A percentile compares a stretch with the other conserved stretches of the same genome.
Evolutionary conservation across 1,139 yeast genomes (phyloP).

Genomic region (Candida sojae): DNA sequence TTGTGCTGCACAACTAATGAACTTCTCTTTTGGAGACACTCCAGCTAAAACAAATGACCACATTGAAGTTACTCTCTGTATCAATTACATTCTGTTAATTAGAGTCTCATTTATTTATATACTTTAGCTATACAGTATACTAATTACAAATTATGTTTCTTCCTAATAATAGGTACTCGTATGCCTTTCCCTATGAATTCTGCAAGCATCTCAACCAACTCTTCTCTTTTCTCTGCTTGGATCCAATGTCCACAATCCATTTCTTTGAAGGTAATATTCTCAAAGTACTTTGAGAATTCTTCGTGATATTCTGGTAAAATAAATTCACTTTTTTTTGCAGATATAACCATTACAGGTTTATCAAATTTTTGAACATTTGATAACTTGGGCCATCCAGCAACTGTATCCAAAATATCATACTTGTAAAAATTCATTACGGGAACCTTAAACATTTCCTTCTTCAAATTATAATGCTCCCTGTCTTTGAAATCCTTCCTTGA

Average conservation of each 20-base stretch:
- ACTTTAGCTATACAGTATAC: no score
- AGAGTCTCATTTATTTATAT: no score
- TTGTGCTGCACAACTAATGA: neutral
- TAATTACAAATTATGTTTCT: neutral
- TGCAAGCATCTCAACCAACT: conserved; percentile 30
- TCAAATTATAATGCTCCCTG: conserved; percentile 9
- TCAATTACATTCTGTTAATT: no score
- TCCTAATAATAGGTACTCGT: neutral
- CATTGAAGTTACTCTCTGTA: no score
- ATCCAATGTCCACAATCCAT: conserved; percentile 51
- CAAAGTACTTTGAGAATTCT: conserved; percentile 39
- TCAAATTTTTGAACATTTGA: conserved; percentile 21
- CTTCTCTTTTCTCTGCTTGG: conserved; percentile 40
- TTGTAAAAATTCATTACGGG: conserved; percentile 28
- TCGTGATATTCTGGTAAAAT: conserved; percentile 27
- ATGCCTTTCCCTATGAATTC: conserved; percentile 15
- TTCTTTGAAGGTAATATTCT: conserved; percentile 25
- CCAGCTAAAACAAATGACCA: no score
- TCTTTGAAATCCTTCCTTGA: conserved; percentile 14
- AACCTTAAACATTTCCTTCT: conserved; percentile 24
- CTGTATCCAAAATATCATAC: conserved; percentile 28
- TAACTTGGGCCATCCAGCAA: conserved; percentile 49
- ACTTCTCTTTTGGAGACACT: no score
- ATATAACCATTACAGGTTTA: conserved; percentile 44
- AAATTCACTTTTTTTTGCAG: conserved; percentile 44